Evolutionary conservation across 352 stramenopile species (phyloP), one percentile per base, ranked within the genome.

Genomic region (Paralagenidium karlingii): DNA sequence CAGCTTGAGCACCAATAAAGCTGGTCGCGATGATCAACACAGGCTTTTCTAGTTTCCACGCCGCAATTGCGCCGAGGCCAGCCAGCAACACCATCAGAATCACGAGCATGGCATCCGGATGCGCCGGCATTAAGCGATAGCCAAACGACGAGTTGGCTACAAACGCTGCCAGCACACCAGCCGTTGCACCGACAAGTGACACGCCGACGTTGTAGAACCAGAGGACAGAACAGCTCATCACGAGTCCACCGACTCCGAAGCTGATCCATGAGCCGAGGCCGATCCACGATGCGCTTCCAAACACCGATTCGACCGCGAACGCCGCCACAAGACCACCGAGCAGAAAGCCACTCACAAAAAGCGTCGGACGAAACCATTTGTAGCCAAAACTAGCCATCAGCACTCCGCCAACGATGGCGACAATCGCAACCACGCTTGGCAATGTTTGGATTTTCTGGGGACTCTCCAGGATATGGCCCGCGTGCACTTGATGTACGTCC

Each of bases 331-430:
- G 58, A 11, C 67, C 61, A 24, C 68, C 70, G 21, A 60, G 47
- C 13, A 66, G 45, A 43, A 82, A 82, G 13, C 65, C 68, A 12
- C 59, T 46, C 13, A 63, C 42, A 31, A 84, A 82, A 21, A 84
- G 58, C 15, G 69, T 53, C 18, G 34, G 42, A 5, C 69, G 63
- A 45, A 86, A 78, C 34, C 81, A 43, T 11, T 64, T 60, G 53
- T 86, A 86, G 37, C 75, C 75, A 24, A 62, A 51, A 2, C 66
- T 25, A 27, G 62, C 53, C 40, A 81, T 48, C 31, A 82, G 20
- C 1, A 45, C 33, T 18, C 70, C 70, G 8, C 63, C 47, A 2
- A 74, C 25, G 8, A 82, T 44, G 0, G 73, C 76, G 5, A 66
- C 41, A 13, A 50, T 63, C 0, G 75, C 60, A 2, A 75, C 51